phyloP scores from a whole-genome alignment of 2,329 filamentous ascomycete species.

The Talaromyces sp. region DNA sequence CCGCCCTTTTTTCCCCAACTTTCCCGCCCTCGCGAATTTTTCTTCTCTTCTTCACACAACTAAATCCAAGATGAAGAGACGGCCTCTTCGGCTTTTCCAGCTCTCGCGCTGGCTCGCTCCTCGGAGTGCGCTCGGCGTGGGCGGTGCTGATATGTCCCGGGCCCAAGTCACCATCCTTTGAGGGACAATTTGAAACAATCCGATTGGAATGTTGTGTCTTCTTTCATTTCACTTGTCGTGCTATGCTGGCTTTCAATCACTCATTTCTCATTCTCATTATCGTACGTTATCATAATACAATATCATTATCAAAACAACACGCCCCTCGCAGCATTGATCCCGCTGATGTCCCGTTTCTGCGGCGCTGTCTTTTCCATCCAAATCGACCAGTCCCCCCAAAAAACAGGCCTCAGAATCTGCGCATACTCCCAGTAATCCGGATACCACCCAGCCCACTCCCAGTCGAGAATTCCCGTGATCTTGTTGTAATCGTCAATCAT shows the following conservation, averaged over 20 bases:
- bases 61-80: constrained; percentile 76
- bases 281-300: too few relatives aligned
- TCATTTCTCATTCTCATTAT: too few relatives aligned
- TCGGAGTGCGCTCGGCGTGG: constrained; percentile 47
- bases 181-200: constrained; percentile 59
- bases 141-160: constrained; percentile 62
- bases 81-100: constrained; percentile 54
- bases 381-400: constrained; percentile 20
- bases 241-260: neutral
- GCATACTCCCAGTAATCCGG: constrained; percentile 13
- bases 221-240: neutral
- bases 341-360: constrained; percentile 23
- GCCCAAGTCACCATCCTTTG: constrained; percentile 59
- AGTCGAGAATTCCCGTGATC: constrained; percentile 13
- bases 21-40: constrained; percentile 15
- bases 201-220: constrained; percentile 47
- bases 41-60: constrained; percentile 56
- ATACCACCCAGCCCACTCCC: constrained; percentile 10
- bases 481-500: constrained; percentile 13
- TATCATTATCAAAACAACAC: constrained; percentile 27
- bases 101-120: constrained; percentile 42
- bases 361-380: constrained; percentile 27
- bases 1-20: constrained; percentile 12
- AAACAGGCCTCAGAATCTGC: constrained; percentile 24
- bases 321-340: constrained; percentile 20